phyloP scores from a whole-genome alignment of 1,284 basidiomycete species.

The Ceratorhiza oryzae-sativae region DNA sequence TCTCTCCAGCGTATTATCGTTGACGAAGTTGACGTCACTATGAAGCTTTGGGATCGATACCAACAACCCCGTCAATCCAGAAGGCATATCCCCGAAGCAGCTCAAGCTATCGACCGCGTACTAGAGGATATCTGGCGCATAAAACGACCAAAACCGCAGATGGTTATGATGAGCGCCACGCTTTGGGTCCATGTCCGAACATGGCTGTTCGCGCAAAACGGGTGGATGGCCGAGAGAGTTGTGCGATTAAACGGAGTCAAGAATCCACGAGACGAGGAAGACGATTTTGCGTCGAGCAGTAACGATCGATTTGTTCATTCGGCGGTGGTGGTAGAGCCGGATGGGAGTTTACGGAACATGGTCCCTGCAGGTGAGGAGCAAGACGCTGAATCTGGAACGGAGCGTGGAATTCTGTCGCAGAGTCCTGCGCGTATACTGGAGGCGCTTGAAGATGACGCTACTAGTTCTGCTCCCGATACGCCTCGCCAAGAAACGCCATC shows the following conservation, averaged over 20 bases:
- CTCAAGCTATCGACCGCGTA: conserved; percentile 30
- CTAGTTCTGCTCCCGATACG: background rate
- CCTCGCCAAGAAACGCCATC: background rate
- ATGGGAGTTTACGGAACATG: conserved; percentile 49
- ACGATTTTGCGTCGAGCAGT: background rate
- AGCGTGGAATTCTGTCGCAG: conserved; percentile 24
- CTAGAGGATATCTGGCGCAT: conserved; percentile 30
- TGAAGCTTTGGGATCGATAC: conserved; percentile 55
- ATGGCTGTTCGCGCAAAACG: conserved; percentile 53
- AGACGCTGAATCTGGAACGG: background rate
- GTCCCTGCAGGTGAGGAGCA: background rate
- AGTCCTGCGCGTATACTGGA: conserved; percentile 20
- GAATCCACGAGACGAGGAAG: background rate
- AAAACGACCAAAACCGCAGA: conserved; percentile 51
- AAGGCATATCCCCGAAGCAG: conserved; percentile 12
- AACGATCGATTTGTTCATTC: conserved; percentile 58
- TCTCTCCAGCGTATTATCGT: conserved; percentile 59
- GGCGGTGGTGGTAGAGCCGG: conserved; percentile 64
- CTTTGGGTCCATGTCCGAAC: conserved; percentile 62
- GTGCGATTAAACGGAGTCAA: conserved; percentile 29
- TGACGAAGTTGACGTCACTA: conserved; percentile 76
- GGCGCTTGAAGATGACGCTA: background rate
- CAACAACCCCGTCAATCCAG: background rate
- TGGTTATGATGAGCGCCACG: conserved; percentile 74
- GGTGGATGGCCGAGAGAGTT: conserved; percentile 47